phyloP scores from a whole-genome alignment of 352 stramenopile genomes.

The Phytophthora megakarya region DNA sequence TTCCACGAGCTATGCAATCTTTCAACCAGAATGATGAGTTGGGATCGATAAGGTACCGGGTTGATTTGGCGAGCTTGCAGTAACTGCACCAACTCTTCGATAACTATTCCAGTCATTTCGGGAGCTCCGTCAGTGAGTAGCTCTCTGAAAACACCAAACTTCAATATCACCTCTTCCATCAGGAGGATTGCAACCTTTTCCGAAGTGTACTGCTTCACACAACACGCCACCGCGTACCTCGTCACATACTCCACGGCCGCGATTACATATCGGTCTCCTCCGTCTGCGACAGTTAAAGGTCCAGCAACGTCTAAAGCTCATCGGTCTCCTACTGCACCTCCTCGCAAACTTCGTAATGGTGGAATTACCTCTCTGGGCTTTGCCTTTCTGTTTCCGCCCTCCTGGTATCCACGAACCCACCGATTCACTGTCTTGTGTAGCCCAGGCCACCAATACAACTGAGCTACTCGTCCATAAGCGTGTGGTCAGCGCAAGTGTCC shows the following conservation, averaged over 20 bases:
- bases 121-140: slow-evolving; percentile 14
- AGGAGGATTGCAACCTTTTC: slow-evolving; percentile 7
- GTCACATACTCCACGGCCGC: slow-evolving; percentile 17
- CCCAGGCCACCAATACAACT: not conserved
- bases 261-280: slow-evolving; percentile 10
- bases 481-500: not conserved
- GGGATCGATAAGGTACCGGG: slow-evolving; percentile 14
- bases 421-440: not conserved
- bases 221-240: slow-evolving; percentile 13
- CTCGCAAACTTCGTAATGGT: not conserved
- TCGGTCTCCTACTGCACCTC: not conserved
- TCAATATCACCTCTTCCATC: slow-evolving; percentile 4
- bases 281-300: not conserved
- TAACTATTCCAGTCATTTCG: slow-evolving; percentile 1
- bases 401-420: not conserved
- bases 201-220: not conserved
- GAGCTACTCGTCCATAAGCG: not conserved
- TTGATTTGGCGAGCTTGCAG: not conserved
- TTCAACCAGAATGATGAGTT: slow-evolving; percentile 17
- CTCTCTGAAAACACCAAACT: slow-evolving; percentile 16
- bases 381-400: not conserved
- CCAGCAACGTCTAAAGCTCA: not conserved
- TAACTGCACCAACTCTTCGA: not conserved
- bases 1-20: slow-evolving; percentile 22
- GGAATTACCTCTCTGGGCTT: not conserved